Evolutionary conservation across 495 filamentous ascomycete species (phyloP).

Genomic region (Chaetomium cochliodes): DNA sequence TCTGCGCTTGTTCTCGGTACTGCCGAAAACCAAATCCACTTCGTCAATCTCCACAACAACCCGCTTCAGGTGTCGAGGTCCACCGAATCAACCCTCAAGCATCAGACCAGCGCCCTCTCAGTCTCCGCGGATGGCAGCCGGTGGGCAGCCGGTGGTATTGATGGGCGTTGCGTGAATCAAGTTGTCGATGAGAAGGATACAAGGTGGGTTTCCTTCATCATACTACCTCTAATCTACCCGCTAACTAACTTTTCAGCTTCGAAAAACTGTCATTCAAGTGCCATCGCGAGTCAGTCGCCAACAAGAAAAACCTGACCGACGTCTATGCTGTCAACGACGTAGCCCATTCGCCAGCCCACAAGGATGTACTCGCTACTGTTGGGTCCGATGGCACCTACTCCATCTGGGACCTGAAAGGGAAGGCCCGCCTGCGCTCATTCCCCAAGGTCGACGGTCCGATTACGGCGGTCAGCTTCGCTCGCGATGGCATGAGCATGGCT

Average conservation of each 20-base stretch:
- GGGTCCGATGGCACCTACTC: conserved; percentile 87
- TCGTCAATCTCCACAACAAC: conserved; percentile 70
- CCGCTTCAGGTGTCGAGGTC: conserved; percentile 79
- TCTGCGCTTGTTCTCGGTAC: conserved; percentile 78
- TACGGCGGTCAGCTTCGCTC: conserved; percentile 73
- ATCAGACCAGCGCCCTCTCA: conserved; percentile 82
- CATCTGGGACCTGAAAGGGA: conserved; percentile 90
- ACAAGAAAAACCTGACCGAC: conserved; percentile 57
- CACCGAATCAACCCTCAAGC: conserved; percentile 78
- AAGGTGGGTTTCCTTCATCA: conserved; percentile 47
- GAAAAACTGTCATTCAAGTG: conserved; percentile 92
- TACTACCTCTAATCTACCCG: not conserved
- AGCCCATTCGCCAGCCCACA: conserved; percentile 74
- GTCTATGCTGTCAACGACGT: conserved; percentile 90
- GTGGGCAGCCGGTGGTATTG: conserved; percentile 84
- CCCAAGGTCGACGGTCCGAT: conserved; percentile 78
- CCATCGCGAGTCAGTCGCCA: conserved; percentile 69
- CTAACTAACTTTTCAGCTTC: conserved; percentile 5
- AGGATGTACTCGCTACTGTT: conserved; percentile 87
- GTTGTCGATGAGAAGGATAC: conserved; percentile 85
- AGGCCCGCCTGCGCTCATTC: conserved; percentile 82
- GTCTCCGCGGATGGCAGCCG: conserved; percentile 81
- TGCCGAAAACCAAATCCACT: conserved; percentile 84
- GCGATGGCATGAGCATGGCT: conserved; percentile 76
- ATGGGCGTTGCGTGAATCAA: conserved; percentile 83